Conservation (phyloP, 2,329 filamentous ascomycete genomes). For the Fusarium continuum region DNA sequence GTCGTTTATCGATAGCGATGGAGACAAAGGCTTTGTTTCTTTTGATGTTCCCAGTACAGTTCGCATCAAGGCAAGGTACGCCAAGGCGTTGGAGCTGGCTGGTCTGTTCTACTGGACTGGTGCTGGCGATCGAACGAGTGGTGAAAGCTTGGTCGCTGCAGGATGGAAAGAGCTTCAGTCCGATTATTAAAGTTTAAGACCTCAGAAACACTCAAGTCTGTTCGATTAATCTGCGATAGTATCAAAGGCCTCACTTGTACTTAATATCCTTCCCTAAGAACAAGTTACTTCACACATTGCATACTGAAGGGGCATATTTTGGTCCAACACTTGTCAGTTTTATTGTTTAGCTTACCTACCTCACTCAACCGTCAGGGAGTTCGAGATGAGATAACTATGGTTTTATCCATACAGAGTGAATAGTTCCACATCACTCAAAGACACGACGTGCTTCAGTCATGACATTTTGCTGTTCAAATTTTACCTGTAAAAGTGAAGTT, state of each 20-base stretch:
- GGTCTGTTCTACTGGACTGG: slow-evolving; percentile 77
- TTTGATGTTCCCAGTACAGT: slow-evolving; percentile 72
- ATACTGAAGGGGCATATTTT: not conserved
- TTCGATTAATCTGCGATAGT: not conserved
- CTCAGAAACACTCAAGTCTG: not conserved
- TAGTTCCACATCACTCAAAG: not conserved
- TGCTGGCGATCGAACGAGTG: slow-evolving; percentile 63
- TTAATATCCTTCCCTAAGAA: not conserved
- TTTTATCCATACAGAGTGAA: not conserved
- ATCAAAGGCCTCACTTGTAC: not conserved
- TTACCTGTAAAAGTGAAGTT: not conserved
- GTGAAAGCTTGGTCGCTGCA: slow-evolving; percentile 67
- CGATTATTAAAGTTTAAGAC: not conserved
- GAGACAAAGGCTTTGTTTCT: slow-evolving; percentile 64
- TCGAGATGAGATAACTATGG: not conserved
- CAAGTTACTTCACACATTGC: not conserved
- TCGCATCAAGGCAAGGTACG: slow-evolving; percentile 68
- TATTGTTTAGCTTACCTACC: not conserved
- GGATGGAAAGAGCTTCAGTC: slow-evolving; percentile 62
- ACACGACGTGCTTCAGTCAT: not conserved
- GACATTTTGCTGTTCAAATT: not conserved
- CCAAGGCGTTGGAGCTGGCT: slow-evolving; percentile 61
- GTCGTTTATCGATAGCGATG: slow-evolving; percentile 59
- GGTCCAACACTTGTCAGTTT: not conserved
- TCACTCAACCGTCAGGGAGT: too few relatives aligned